Conservation (phyloP, 2,329 filamentous ascomycete genomes). For the Macrophomina tecta region DNA sequence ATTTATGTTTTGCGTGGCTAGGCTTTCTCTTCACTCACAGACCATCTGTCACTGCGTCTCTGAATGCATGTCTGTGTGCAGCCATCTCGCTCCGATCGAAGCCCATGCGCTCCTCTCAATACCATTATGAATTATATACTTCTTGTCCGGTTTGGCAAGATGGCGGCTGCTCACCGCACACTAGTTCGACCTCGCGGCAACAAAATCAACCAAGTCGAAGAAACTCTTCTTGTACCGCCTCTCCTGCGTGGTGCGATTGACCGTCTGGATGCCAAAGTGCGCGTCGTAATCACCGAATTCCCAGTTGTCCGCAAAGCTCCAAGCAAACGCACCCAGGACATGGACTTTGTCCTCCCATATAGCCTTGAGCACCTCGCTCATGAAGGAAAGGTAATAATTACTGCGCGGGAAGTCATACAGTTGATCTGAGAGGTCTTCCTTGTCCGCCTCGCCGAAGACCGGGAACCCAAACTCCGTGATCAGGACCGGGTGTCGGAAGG, state of each 20-base stretch:
- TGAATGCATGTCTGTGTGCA: too few species aligned
- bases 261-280: slow-evolving; percentile 63
- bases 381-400: slow-evolving; percentile 42
- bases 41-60: too few species aligned
- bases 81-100: background rate
- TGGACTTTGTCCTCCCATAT: slow-evolving; percentile 50
- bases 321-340: slow-evolving; percentile 44
- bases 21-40: too few species aligned
- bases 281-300: slow-evolving; percentile 56
- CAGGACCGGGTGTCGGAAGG: slow-evolving; percentile 55
- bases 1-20: too few species aligned
- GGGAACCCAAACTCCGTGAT: slow-evolving; percentile 47
- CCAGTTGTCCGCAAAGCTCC: slow-evolving; percentile 47
- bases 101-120: background rate
- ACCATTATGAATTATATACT: background rate
- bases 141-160: too few species aligned
- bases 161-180: background rate
- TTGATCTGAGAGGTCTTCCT: slow-evolving; percentile 38
- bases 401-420: slow-evolving; percentile 40
- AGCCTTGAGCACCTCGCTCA: slow-evolving; percentile 43
- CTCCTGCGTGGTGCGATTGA: slow-evolving; percentile 45
- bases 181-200: slow-evolving; percentile 38
- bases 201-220: slow-evolving; percentile 58
- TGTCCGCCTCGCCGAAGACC: slow-evolving; percentile 42
- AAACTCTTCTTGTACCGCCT: slow-evolving; percentile 47